Base-by-base conservation (phyloP, 805 yeast genomes). In the Schwanniomyces occidentalis region DNA sequence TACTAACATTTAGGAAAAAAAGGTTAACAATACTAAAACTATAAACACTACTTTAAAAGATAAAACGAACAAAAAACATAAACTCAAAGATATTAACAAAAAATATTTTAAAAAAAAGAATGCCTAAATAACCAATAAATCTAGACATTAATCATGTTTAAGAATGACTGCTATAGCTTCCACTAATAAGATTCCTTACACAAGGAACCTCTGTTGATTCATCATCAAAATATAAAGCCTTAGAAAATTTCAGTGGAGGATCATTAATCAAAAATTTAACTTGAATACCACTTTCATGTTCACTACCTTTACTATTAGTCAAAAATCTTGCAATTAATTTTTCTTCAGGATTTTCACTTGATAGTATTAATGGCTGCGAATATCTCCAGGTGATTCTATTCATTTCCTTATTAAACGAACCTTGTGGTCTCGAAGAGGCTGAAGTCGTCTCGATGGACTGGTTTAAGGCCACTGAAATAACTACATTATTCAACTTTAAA, bases 341-440 rank as follows among this genome's bases (percentile, higher is more conserved):
- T 49, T 82, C 82, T 45, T 84, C 89, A 5, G 59, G 58, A 15
- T 42, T 38, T n/a, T 47, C 63, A 9, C 45, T 35, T 16, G 57
- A 48, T 38, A 76, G 66, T 5, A 44, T 48, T 23, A 76, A 44
- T 3, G 77, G 71, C 7, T 60, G 43, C 18, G 48, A 42, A 47
- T 80, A 78, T 54, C 84, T 77, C 96, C 97, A 90, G 0, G 93
- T 82, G 38, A 93, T 82, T 61, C 97, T 77, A 47, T 79, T 82
- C 53, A 79, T 81, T 34, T 89, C 97, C 52, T 78, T 83, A 61
- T 83, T 87, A 70, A 89, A 91, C 1, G 95, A 78, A 38, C 97
- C 98, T 37, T 85, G 81, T 4, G 99, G 99, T 56, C 85, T 87
- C 3, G 95, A 84, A 42, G 89, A 80, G 1, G 96, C 97, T 14